Evolutionary conservation across 2,329 filamentous ascomycete species (phyloP).

Genomic region (Penicillium olsonii): DNA sequence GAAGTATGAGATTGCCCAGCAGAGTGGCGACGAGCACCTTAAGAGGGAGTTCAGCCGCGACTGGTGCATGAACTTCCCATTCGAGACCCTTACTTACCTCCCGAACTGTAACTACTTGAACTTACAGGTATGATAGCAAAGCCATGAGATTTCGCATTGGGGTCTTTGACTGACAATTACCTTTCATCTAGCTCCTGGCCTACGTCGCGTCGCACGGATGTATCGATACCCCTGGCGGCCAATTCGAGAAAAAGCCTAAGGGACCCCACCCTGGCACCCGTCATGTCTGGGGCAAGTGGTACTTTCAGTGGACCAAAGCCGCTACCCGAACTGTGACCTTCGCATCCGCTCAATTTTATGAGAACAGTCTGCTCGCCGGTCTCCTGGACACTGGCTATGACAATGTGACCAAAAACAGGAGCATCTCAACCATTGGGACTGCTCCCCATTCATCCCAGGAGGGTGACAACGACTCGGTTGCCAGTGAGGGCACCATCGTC

Average conservation of each 20-base stretch:
- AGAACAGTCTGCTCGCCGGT: too few species aligned
- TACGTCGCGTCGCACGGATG: constrained; percentile 6
- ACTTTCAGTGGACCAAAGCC: constrained; percentile 14
- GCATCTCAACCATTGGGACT: constrained; percentile 2
- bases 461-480: not conserved
- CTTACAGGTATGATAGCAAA: constrained; percentile 28
- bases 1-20: too few species aligned
- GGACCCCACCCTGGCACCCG: not conserved
- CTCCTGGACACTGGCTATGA: too few species aligned
- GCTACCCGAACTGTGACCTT: too few species aligned
- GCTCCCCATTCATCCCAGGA: not conserved
- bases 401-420: too few species aligned
- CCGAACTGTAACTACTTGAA: constrained; percentile 21
- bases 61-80: constrained; percentile 34
- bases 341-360: too few species aligned
- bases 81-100: constrained; percentile 37
- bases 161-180: constrained; percentile 2
- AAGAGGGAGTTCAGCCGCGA: not conserved
- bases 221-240: not conserved
- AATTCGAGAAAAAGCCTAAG: too few species aligned
- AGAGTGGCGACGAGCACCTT: too few species aligned
- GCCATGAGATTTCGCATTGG: not conserved
- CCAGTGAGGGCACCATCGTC: not conserved
- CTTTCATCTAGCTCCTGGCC: constrained; percentile 11
- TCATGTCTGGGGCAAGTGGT: constrained; percentile 11